phyloP scores from a whole-genome alignment of 2,329 filamentous ascomycete genomes.

The Beauveria asiatica region DNA sequence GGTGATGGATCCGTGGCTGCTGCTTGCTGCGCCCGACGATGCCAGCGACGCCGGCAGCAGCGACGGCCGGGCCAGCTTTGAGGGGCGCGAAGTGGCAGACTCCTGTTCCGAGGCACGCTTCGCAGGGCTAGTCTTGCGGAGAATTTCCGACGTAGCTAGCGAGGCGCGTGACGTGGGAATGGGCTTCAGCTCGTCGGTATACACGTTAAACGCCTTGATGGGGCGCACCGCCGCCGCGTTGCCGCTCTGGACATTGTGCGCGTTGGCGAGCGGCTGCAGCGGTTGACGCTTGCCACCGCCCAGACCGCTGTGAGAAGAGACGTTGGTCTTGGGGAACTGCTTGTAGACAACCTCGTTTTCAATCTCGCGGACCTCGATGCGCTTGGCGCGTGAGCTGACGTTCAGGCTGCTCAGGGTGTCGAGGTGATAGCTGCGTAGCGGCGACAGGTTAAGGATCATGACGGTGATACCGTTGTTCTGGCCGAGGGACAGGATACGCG shows the following conservation, averaged over 20 bases:
- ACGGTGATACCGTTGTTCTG: constrained; percentile 93
- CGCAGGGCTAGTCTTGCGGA: constrained; percentile 22
- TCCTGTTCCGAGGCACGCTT: constrained; percentile 39
- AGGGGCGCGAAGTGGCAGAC: constrained; percentile 30
- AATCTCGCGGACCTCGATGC: constrained; percentile 90
- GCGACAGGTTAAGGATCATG: constrained; percentile 93
- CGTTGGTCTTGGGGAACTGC: constrained; percentile 52
- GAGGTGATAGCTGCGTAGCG: constrained; percentile 84
- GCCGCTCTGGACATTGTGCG: constrained; percentile 61
- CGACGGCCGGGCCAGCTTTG: constrained; percentile 36
- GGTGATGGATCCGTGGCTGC: constrained; percentile 28
- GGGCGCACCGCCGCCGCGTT: constrained; percentile 24
- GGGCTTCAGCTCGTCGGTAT: constrained; percentile 60
- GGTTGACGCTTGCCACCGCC: constrained; percentile 54
- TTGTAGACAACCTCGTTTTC: constrained; percentile 92
- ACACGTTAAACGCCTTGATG: constrained; percentile 77
- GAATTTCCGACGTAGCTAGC: constrained; percentile 25
- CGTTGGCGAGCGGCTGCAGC: constrained; percentile 65
- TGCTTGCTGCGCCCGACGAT: constrained; percentile 5
- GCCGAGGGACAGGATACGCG: constrained; percentile 79
- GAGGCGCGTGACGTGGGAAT: constrained; percentile 24
- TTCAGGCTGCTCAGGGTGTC: constrained; percentile 91
- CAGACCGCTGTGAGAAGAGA: constrained; percentile 25
- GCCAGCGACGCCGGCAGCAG: constrained; percentile 16
- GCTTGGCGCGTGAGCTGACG: constrained; percentile 90